Evolutionary conservation across 164 flowering plant species (phyloP), one percentile per base, ranked within the genome.

Genomic region (Umbilicus rupestris): DNA sequence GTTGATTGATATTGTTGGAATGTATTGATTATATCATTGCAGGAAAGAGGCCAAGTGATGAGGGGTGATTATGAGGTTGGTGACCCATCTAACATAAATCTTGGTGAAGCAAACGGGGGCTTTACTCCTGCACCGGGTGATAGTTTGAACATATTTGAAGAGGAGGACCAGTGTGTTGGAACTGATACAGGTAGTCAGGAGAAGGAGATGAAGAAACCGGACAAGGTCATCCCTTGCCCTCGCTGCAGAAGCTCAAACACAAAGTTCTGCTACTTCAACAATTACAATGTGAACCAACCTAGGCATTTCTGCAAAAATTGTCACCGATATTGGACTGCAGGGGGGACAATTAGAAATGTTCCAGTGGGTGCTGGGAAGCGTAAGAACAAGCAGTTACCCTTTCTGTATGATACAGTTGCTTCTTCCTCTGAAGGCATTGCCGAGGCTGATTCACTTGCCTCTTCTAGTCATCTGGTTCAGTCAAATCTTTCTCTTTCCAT

Each of bases 311-410:
- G 86, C 71, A 75, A 73, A 70, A 78, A 77, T 42, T 82, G 86
- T 71, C 86, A 78, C 57, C 73, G 86, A 60, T 82, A 82, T 72
- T 82, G 86, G 86, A 82, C 86, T 1, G 86, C 83, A 24, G 86
- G 86, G 11, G 83, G 86, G 35, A 78, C 82, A 7, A 75, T 78
- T 74, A 75, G 86, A 70, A 82, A 80, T 70, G 83, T 82, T 60
- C 82, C 83, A 30, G 66, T 82, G 12, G 86, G 86, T 39, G 83
- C 86, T 46, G 82, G 86, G 8, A 59, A 79, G 35, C 69, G 82
- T 19, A 83, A 78, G 69, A 79, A 83, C 65, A 81, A 83, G 74
- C 84, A 77, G 39, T 68, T 72, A n/a, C 66, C 81, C 15, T 73
- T 77, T 30, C 83, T 77, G 50, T 74, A 68, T 50, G 68, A 73